phyloP scores from a whole-genome alignment of 495 filamentous ascomycete species.

The Thermochaetoides thermophila region DNA sequence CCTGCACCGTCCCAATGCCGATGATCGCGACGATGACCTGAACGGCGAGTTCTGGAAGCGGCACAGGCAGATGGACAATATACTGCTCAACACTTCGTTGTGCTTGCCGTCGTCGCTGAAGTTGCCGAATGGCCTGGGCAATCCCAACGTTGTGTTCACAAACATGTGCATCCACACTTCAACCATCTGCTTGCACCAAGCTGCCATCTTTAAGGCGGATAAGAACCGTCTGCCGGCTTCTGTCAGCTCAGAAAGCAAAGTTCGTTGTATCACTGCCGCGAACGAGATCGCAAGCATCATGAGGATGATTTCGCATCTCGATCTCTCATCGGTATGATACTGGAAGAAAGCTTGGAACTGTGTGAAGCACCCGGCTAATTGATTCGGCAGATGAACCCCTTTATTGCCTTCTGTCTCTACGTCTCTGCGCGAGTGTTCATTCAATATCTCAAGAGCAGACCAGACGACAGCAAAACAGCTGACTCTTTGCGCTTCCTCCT shows the following conservation, averaged over 20 bases:
- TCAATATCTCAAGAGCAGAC: slow-evolving; percentile 79
- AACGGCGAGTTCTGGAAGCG: slow-evolving; percentile 95
- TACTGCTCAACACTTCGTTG: slow-evolving; percentile 72
- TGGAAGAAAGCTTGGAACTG: no score
- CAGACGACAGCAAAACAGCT: slow-evolving; percentile 66
- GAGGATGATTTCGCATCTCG: slow-evolving; percentile 85
- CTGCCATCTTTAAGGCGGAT: slow-evolving; percentile 93
- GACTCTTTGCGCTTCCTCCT: slow-evolving; percentile 83
- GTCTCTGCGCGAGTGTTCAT: slow-evolving; percentile 90
- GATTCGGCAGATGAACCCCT: slow-evolving; percentile 70
- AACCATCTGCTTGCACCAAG: slow-evolving; percentile 93
- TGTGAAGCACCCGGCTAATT: no score
- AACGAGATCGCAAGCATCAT: slow-evolving; percentile 94
- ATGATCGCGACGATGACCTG: slow-evolving; percentile 75
- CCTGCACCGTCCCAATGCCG: slow-evolving; percentile 72
- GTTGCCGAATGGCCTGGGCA: slow-evolving; percentile 57
- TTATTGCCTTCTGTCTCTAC: slow-evolving; percentile 91
- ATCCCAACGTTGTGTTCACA: slow-evolving; percentile 82
- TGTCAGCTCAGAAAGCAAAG: slow-evolving; percentile 76
- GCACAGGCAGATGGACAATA: slow-evolving; percentile 77
- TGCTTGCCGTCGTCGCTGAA: slow-evolving; percentile 72
- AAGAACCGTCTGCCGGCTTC: slow-evolving; percentile 65
- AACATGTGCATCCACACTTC: slow-evolving; percentile 97
- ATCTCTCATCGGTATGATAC: slow-evolving; percentile 70
- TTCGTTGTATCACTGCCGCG: slow-evolving; percentile 84